Evolutionary conservation across 345 rosid genomes (phyloP).

Genomic region (Tarenaya hassleriana): DNA sequence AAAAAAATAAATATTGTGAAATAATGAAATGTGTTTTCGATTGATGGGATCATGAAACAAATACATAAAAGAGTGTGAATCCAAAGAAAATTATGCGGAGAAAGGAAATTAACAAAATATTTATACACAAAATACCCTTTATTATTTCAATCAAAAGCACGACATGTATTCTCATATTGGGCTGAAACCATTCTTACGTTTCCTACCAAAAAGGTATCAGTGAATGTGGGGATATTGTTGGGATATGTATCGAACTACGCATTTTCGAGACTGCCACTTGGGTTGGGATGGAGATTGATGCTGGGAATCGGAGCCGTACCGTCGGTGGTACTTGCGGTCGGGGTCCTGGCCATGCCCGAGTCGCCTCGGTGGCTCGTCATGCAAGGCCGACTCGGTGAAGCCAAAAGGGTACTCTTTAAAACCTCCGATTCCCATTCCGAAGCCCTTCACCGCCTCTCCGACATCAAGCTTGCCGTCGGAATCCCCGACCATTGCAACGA

Average conservation of each 20-base stretch:
- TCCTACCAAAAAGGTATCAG: too few relatives aligned
- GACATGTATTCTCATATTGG: too few relatives aligned
- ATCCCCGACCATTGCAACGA: constrained; percentile 67
- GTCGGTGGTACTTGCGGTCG: constrained; percentile 48
- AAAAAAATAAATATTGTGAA: too few relatives aligned
- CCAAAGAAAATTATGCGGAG: too few relatives aligned
- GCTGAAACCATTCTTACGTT: too few relatives aligned
- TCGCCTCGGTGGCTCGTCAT: constrained; percentile 94
- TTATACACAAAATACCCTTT: too few relatives aligned
- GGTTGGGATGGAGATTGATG: constrained; percentile 83
- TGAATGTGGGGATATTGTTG: constrained; percentile 56
- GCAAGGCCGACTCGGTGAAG: constrained; percentile 86
- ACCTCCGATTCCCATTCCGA: constrained; percentile 67
- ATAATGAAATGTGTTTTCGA: too few relatives aligned
- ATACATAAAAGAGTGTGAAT: too few relatives aligned
- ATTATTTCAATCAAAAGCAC: too few relatives aligned
- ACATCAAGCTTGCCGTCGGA: constrained; percentile 79
- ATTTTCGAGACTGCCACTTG: constrained; percentile 48
- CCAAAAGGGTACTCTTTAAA: constrained; percentile 59
- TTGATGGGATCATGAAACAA: too few relatives aligned
- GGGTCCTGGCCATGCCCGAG: constrained; percentile 77
- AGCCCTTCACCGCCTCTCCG: constrained; percentile 51
- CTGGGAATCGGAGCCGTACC: constrained; percentile 77
- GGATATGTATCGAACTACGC: constrained; percentile 82
- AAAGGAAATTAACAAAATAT: too few relatives aligned